Base-by-base conservation (phyloP, 2,329 filamentous ascomycete genomes). In the Beauveria varroae region DNA sequence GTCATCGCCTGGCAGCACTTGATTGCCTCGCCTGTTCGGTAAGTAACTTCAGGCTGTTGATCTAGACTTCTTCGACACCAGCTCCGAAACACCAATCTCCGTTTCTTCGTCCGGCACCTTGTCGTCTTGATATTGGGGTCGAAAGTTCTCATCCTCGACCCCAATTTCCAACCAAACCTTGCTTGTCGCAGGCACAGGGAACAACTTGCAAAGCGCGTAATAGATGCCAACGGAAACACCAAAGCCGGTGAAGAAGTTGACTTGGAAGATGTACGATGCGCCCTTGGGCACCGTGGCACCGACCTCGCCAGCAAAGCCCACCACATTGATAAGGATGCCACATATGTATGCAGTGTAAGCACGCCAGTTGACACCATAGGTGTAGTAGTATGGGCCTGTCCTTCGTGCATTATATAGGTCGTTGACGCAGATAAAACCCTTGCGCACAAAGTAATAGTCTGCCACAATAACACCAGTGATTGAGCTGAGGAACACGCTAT, bases 211-310 rank as follows among this genome's bases (percentile, higher is more conserved):
- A 1, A 96, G 78, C 0, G 72, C 60, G 76, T 84, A 96, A 75
- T 97, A 97, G 8, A 86, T 75, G 0, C 65, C 70, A 0, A 78
- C 78, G 0, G 90, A 83, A 12, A 96, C 82, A 52, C 91, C 78
- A 71, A 96, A 93, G 0, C 93, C 93, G 49, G 83, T 83, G 72
- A 97, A 96, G 78, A 93, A 97, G 74, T 96, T 96, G 67, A 97
- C 70, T 66, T 92, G 90, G 78, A 96, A 97, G 63, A 97, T 85
- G 70, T 96, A 96, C 1, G 82, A 85, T 2, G 93, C 93, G 1
- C 88, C 92, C 6, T 84, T 78, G 0, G 93, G 93, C 0, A 96
- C 91, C 1, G 77, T 65, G 20, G 69, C 72, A 1, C 91, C 91
- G 28, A 96, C 83, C 0, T 89, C 91, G 3, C 91, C 92, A 1